Base-by-base conservation (phyloP, 225 moss, liverwort and hornwort species). In the Physcomitrium patens region DNA sequence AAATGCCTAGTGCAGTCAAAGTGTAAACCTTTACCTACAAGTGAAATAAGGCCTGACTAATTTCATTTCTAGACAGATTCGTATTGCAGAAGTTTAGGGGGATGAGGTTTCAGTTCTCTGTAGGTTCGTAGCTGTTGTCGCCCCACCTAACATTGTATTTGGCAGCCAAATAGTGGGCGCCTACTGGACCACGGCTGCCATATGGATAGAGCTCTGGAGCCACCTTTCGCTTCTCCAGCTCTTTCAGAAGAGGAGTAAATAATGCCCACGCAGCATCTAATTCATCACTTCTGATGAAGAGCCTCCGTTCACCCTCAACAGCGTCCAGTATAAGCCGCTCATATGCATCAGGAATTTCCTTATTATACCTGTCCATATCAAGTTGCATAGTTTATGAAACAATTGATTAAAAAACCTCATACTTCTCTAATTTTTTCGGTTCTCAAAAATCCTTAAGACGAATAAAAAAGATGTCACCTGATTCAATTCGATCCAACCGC, bases 71-170 rank as follows among this genome's bases (percentile, higher is more conserved):
- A 26, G n/a, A 69, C 68, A 57, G 47, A 49, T 26, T 63, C 71
- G 42, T 13, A 19, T 16, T 56, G 31, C 31, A 37, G 2, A 37
- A 37, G 31, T 37, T 37, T 37, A 37, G 31, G 31, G 3, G 9
- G 27, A n/a, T 27, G n/a, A 3, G 12, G 46, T 8, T 63, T 84
- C 41, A 84, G 43, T 54, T 73, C 41, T 85, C 85, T 57, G 24
- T 31, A 23, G 62, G 60, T 19, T 94, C 92, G 19, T 86, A 46
- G 79, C 73, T 87, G 63, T 79, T 86, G 73, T 96, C 96, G 42
- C 96, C 96, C 96, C 96, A 96, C 68, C 93, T 87, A 46, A 96
- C 96, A 64, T 96, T 87, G 79, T 96, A 82, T 54, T 96, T 96
- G 26, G 96, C 96, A 67, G 96, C 96, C 53, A 96, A 81, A 76